A percentile compares a stretch with the other conserved stretches of the same genome.
These are phyloP conservation scores for Cercospora citrullina DNA, from an alignment of 2,329 filamentous ascomycete genomes.

Conservation along the genomic window DNA sequence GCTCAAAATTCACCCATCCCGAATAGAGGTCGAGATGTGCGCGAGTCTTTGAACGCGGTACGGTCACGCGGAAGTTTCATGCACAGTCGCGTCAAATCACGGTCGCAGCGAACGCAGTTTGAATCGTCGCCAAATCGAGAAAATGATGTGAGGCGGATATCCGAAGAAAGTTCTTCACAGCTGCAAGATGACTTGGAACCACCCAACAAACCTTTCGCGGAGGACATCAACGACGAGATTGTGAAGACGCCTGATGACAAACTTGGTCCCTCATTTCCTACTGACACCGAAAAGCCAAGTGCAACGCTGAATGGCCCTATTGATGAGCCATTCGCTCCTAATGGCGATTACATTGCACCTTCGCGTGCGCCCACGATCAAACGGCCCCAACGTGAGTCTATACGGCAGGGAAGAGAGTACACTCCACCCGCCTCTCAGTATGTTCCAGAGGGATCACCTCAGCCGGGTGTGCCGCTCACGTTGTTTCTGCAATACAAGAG, in stretches of 20 bases:
- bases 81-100: constrained; percentile 33
- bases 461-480: constrained; percentile 81
- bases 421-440: constrained; percentile 47
- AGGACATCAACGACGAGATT: constrained; percentile 47
- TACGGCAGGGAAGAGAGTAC: constrained; percentile 27
- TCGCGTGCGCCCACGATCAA: constrained; percentile 19
- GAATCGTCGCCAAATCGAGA: constrained; percentile 65
- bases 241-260: constrained; percentile 68
- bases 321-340: constrained; percentile 32
- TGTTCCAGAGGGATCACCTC: constrained; percentile 62
- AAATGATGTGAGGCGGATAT: constrained; percentile 54
- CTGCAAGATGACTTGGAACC: constrained; percentile 36
- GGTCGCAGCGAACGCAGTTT: constrained; percentile 31
- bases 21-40: constrained; percentile 78
- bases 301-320: constrained; percentile 42
- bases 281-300: constrained; percentile 25
- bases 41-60: constrained; percentile 79
- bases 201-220: constrained; percentile 19
- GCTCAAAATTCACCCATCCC: constrained; percentile 77
- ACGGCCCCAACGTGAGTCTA: constrained; percentile 18
- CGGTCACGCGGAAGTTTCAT: constrained; percentile 57
- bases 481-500: constrained; percentile 95
- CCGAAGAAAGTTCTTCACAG: constrained; percentile 59
- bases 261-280: constrained; percentile 43
- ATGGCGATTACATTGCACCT: constrained; percentile 14